phyloP scores from a whole-genome alignment of 352 stramenopile genomes.

The Phytophthora crassamura region DNA sequence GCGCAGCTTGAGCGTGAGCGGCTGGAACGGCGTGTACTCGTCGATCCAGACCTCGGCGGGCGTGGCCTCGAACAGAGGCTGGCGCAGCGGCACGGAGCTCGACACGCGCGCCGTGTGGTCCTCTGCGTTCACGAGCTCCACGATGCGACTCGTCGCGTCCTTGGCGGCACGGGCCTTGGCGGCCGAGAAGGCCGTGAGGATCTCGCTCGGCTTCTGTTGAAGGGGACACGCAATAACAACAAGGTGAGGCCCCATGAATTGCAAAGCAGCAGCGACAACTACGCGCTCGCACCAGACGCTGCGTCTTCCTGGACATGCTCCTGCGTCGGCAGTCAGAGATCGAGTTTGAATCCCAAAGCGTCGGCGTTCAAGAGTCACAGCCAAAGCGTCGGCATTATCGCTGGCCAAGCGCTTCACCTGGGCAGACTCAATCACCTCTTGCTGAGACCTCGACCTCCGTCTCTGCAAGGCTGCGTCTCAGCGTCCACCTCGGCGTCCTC shows the following conservation, averaged over 20 bases:
- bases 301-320: constrained; percentile 33
- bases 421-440: too few relatives aligned
- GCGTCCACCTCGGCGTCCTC: too few relatives aligned
- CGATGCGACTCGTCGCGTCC: constrained; percentile 44
- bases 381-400: too few relatives aligned
- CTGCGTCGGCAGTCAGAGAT: background rate
- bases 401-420: too few relatives aligned
- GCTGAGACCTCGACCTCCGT: too few relatives aligned
- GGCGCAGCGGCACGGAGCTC: constrained; percentile 80
- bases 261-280: background rate
- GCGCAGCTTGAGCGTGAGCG: constrained; percentile 79
- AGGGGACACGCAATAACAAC: background rate
- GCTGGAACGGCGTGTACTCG: constrained; percentile 92
- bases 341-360: background rate
- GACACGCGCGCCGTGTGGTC: constrained; percentile 74
- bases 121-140: constrained; percentile 75
- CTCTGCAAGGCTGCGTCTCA: too few relatives aligned
- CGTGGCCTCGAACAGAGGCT: constrained; percentile 88
- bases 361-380: too few relatives aligned
- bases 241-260: constrained; percentile 1
- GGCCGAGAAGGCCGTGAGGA: constrained; percentile 61
- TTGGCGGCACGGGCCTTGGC: constrained; percentile 59
- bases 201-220: constrained; percentile 71
- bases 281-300: constrained; percentile 26
- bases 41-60: constrained; percentile 91